These are phyloP conservation scores for Phascolomyces articulosus DNA, from an alignment of 371 early-diverging fungal genomes.

Conservation along the genomic window DNA sequence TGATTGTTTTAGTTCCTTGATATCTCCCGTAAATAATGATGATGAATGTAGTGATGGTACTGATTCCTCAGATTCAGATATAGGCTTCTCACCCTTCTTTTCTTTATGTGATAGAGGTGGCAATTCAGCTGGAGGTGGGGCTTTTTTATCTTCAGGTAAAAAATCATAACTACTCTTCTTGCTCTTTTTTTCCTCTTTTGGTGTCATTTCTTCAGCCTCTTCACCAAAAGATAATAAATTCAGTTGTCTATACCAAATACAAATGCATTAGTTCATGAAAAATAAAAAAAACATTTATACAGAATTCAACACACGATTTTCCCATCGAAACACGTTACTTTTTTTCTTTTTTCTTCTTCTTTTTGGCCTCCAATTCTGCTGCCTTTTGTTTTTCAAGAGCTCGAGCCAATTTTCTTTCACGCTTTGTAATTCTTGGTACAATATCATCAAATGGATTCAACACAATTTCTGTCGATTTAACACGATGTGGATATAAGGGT, in stretches of 20 bases:
- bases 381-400: conserved; percentile 33
- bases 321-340: conserved; percentile 46
- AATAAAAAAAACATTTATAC: no score
- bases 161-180: conserved; percentile 79
- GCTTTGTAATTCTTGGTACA: conserved; percentile 74
- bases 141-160: conserved; percentile 7
- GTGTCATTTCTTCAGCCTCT: conserved; percentile 68
- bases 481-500: conserved; percentile 79
- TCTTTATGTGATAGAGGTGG: neutral
- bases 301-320: neutral
- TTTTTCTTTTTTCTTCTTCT: conserved; percentile 63
- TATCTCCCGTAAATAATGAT: conserved; percentile 1
- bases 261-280: no score
- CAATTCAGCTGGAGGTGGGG: conserved; percentile 8
- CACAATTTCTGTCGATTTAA: conserved; percentile 71
- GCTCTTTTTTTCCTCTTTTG: conserved; percentile 25
- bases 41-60: conserved; percentile 3
- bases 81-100: neutral
- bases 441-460: conserved; percentile 94
- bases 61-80: neutral
- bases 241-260: conserved; percentile 59
- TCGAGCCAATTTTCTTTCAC: conserved; percentile 50
- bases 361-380: conserved; percentile 31
- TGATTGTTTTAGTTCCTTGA: conserved; percentile 9
- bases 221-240: conserved; percentile 90